Percentiles rank a stretch among this genome's conserved stretches.
Conservation (phyloP, 805 yeast genomes). For the Yamadazyma endophytica region DNA sequence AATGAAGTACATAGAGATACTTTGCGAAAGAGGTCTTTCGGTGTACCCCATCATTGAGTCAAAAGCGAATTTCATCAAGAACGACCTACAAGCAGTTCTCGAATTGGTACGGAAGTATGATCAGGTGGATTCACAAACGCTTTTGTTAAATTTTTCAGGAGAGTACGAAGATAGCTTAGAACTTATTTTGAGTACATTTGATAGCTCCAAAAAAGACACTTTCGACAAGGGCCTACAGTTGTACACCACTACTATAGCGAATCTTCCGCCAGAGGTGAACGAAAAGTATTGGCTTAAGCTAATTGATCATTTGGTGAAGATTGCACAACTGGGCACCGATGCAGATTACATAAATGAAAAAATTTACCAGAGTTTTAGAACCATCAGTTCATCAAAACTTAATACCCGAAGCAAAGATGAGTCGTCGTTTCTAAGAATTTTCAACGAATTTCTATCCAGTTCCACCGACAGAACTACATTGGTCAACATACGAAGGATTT, state of each 20-base stretch:
- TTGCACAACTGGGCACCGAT: slow-evolving; percentile 11
- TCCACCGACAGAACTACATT: slow-evolving; percentile 48
- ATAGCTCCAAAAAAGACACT: slow-evolving; percentile 1
- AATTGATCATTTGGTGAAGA: slow-evolving; percentile 19
- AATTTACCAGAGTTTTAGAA: slow-evolving; percentile 29
- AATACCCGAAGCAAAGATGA: slow-evolving; percentile 16
- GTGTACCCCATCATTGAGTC: no score
- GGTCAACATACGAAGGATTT: slow-evolving; percentile 54
- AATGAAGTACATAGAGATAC: not conserved
- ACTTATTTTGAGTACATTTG: slow-evolving; percentile 17
- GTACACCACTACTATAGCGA: no score
- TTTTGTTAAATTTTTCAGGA: slow-evolving; percentile 19
- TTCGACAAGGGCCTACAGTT: no score
- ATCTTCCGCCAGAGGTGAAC: no score
- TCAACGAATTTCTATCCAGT: slow-evolving; percentile 50
- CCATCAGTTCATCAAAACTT: slow-evolving; percentile 23
- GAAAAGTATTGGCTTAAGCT: slow-evolving; percentile 28
- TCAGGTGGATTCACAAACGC: slow-evolving; percentile 27
- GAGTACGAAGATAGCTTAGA: slow-evolving; percentile 27
- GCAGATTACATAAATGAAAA: slow-evolving; percentile 19
- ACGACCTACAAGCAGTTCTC: no score
- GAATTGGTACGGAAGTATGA: no score
- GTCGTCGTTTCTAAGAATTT: slow-evolving; percentile 48
- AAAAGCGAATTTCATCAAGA: no score
- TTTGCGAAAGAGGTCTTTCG: no score